These are phyloP conservation scores for Apiosordaria backusii DNA, from an alignment of 495 filamentous ascomycete species.

Conservation along the genomic window DNA sequence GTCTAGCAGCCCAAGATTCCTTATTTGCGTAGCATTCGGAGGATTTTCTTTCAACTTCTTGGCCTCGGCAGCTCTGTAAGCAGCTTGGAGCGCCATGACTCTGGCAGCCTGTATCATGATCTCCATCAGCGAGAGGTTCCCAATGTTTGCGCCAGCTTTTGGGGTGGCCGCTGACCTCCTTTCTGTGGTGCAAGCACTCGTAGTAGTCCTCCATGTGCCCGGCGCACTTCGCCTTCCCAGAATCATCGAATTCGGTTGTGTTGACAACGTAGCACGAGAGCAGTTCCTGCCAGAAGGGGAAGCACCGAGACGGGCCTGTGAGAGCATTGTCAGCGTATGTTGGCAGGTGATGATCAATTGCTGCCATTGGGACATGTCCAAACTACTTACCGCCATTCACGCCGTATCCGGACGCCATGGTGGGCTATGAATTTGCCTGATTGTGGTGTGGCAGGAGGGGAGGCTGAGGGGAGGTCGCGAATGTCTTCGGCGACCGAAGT, in stretches of 20 bases:
- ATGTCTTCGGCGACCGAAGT: constrained; percentile 15
- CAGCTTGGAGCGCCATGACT: constrained; percentile 72
- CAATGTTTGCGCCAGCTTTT: neutral
- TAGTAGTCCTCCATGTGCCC: constrained; percentile 95
- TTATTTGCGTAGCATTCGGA: constrained; percentile 68
- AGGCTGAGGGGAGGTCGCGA: constrained; percentile 14
- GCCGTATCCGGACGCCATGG: constrained; percentile 81
- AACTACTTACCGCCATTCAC: constrained; percentile 65
- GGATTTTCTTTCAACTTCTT: constrained; percentile 72
- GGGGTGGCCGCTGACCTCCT: constrained; percentile 63
- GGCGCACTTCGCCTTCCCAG: constrained; percentile 83
- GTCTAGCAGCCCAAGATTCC: constrained; percentile 75
- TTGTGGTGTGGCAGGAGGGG: constrained; percentile 20
- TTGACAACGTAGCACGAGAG: constrained; percentile 88
- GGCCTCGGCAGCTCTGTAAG: constrained; percentile 79
- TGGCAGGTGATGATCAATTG: constrained; percentile 4
- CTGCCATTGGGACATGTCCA: constrained; percentile 14
- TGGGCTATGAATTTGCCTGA: constrained; percentile 32
- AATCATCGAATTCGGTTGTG: constrained; percentile 64
- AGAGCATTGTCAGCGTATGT: constrained; percentile 3
- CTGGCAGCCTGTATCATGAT: constrained; percentile 63
- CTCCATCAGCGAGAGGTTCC: constrained; percentile 4
- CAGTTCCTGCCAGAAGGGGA: constrained; percentile 96
- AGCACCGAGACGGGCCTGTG: constrained; percentile 84
- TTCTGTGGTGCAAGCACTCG: constrained; percentile 96